Evolutionary conservation across 2,329 filamentous ascomycete species (phyloP).

Genomic region (Aureobasidium sp.): DNA sequence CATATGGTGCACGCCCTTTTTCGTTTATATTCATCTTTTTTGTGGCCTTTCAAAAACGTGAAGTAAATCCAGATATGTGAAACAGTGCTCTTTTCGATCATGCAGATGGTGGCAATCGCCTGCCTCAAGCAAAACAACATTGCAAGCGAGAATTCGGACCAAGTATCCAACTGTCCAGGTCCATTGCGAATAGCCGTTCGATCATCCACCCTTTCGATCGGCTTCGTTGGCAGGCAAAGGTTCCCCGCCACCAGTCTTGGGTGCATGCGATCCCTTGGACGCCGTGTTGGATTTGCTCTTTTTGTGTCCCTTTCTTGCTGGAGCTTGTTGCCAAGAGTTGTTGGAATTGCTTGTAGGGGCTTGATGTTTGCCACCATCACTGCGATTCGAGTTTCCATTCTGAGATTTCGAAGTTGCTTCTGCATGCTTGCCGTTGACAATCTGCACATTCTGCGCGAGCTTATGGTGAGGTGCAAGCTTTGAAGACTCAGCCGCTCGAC

Average conservation of each 20-base stretch:
- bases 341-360: neutral
- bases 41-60: constrained; percentile 3
- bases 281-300: constrained; percentile 25
- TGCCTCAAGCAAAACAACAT: neutral
- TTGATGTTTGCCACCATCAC: constrained; percentile 7
- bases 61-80: constrained; percentile 9
- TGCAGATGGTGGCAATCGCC: neutral
- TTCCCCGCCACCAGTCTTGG: constrained; percentile 27
- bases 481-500: constrained; percentile 43
- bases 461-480: constrained; percentile 1
- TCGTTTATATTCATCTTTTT: constrained; percentile 7
- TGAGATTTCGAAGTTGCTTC: constrained; percentile 2
- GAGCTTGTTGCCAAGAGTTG: constrained; percentile 21
- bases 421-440: constrained; percentile 21
- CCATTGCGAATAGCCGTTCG: neutral
- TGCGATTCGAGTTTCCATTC: neutral
- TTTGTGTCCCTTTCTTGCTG: constrained; percentile 24
- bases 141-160: neutral
- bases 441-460: constrained; percentile 20
- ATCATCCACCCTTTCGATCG: constrained; percentile 37
- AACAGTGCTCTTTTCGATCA: neutral
- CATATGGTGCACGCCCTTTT: constrained; percentile 2
- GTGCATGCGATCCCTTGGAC: constrained; percentile 9
- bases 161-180: neutral
- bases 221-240: constrained; percentile 34